phyloP scores from a whole-genome alignment of 2,329 filamentous ascomycete species.

The Penicillium frequentans region DNA sequence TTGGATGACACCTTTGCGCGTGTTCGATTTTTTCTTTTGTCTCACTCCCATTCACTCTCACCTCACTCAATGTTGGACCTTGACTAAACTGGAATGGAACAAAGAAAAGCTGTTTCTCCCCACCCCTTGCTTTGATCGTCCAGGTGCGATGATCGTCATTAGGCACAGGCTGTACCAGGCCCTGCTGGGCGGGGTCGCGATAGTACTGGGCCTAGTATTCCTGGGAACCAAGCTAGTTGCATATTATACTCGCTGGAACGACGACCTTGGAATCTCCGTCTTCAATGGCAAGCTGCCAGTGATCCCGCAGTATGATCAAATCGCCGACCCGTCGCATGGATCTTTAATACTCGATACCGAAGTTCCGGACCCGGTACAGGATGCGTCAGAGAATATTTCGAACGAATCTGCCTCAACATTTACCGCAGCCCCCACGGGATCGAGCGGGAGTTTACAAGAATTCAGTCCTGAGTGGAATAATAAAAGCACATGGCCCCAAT shows the following conservation, averaged over 20 bases:
- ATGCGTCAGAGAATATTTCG: not conserved
- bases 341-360: not conserved
- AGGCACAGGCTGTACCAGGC: conserved; percentile 5
- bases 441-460: not conserved
- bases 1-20: not conserved
- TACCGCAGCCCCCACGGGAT: not conserved
- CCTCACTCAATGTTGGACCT: not conserved
- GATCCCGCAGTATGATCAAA: conserved; percentile 1
- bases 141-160: not conserved
- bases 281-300: conserved; percentile 4
- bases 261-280: not conserved
- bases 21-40: not conserved
- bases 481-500: conserved; percentile 3
- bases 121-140: not conserved
- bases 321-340: not conserved
- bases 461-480: conserved; percentile 6
- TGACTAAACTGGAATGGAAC: not conserved
- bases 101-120: not conserved
- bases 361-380: too few species aligned
- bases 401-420: not conserved
- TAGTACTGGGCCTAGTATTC: conserved; percentile 7
- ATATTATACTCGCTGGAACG: not conserved
- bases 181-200: conserved; percentile 1
- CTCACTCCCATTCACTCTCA: not conserved
- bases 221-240: not conserved